A percentile compares a stretch with the other conserved stretches of the same genome.
phyloP scores from a whole-genome alignment of 208 protist genomes.

The Endotrypanum monterogeii region DNA sequence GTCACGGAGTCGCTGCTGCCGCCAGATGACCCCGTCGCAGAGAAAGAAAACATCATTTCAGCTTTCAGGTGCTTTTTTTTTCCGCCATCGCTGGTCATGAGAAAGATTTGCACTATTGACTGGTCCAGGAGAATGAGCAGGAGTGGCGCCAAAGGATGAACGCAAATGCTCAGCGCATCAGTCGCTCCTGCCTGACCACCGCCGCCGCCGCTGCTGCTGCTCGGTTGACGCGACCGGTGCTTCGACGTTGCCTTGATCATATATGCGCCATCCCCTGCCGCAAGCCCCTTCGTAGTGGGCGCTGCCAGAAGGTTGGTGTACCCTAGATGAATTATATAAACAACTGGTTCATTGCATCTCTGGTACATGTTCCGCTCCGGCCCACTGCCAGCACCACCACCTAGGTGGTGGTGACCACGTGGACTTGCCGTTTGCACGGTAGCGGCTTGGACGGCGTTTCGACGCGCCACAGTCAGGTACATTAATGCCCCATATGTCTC shows the following conservation, averaged over 20 bases:
- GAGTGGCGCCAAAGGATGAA: conserved; percentile 42
- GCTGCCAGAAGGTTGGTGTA: conserved; percentile 31
- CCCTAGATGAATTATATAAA: conserved; percentile 39
- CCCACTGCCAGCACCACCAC: background rate
- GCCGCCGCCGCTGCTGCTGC: background rate
- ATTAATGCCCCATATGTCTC: conserved; percentile 39
- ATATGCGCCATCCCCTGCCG: conserved; percentile 28
- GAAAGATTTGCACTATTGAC: conserved; percentile 35
- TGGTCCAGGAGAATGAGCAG: conserved; percentile 25
- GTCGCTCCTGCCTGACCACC: background rate
- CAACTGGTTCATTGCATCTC: conserved; percentile 21
- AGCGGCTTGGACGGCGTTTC: conserved; percentile 5
- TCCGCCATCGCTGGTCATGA: conserved; percentile 15
- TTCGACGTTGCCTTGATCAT: conserved; percentile 18
- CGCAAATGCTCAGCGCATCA: conserved; percentile 28
- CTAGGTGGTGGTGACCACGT: background rate
- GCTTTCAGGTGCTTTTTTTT: conserved; percentile 3
- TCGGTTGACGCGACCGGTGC: background rate
- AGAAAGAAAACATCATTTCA: conserved; percentile 16
- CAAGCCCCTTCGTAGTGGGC: conserved; percentile 14
- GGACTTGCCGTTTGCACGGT: background rate
- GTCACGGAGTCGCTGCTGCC: background rate
- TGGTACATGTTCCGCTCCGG: conserved; percentile 24
- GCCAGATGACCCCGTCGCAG: background rate
- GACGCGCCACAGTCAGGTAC: conserved; percentile 31